These are phyloP conservation scores for Populus hybrid DNA, from an alignment of 441 rosid genomes.

Conservation along the genomic window DNA sequence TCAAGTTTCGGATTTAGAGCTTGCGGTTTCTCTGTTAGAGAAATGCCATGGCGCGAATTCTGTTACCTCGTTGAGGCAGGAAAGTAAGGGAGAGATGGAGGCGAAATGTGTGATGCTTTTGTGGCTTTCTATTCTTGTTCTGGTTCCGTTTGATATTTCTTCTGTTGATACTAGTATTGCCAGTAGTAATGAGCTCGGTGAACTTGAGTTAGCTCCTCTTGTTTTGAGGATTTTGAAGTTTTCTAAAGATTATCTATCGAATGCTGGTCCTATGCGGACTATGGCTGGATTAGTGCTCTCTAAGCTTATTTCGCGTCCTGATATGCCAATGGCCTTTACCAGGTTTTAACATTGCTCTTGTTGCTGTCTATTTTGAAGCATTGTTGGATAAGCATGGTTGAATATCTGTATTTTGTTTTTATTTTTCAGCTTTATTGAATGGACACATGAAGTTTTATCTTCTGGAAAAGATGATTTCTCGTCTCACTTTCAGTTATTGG, in stretches of 20 bases:
- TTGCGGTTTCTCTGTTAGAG: slow-evolving; percentile 78
- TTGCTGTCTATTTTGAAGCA: not conserved
- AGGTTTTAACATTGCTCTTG: slow-evolving; percentile 39
- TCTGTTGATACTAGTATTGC: slow-evolving; percentile 83
- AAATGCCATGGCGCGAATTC: slow-evolving; percentile 65
- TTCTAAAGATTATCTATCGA: slow-evolving; percentile 80
- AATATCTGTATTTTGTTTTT: slow-evolving; percentile 9
- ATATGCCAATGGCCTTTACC: slow-evolving; percentile 77
- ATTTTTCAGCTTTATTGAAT: slow-evolving; percentile 66
- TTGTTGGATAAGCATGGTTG: not conserved
- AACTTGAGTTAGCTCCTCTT: slow-evolving; percentile 62
- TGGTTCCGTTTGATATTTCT: slow-evolving; percentile 93
- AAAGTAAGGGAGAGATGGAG: slow-evolving; percentile 98
- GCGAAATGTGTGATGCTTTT: slow-evolving; percentile 77
- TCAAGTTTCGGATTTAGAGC: slow-evolving; percentile 89
- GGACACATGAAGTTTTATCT: slow-evolving; percentile 81
- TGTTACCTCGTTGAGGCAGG: slow-evolving; percentile 64
- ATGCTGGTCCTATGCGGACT: slow-evolving; percentile 90
- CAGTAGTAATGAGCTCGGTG: slow-evolving; percentile 32
- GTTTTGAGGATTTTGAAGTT: slow-evolving; percentile 68
- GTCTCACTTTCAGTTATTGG: slow-evolving; percentile 70
- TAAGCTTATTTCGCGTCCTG: slow-evolving; percentile 84
- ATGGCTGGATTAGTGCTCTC: slow-evolving; percentile 82
- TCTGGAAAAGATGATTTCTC: slow-evolving; percentile 53
- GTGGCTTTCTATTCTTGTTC: slow-evolving; percentile 95